A percentile compares a stretch with the other conserved stretches of the same genome.
Evolutionary conservation across 2,329 filamentous ascomycete species (phyloP).

Genomic region (Fusarium anguioides): DNA sequence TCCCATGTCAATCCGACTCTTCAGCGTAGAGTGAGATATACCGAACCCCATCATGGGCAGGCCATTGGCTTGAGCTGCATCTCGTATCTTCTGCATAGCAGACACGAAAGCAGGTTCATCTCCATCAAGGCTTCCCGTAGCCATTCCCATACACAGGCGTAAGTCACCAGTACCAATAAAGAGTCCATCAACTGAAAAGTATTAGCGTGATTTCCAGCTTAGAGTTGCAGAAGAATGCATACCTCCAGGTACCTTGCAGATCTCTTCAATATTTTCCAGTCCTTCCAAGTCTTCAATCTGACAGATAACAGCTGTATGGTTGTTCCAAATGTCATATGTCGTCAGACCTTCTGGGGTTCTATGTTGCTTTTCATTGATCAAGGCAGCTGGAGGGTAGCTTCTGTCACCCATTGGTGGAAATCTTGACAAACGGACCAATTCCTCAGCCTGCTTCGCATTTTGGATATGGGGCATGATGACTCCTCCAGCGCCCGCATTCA

Average conservation of each 20-base stretch:
- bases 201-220: background rate
- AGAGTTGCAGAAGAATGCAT: background rate
- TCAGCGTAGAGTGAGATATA: conserved; percentile 9
- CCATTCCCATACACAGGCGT: background rate
- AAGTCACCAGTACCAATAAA: conserved; percentile 1
- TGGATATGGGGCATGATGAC: conserved; percentile 12
- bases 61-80: background rate
- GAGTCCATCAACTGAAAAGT: background rate
- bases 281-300: conserved; percentile 19
- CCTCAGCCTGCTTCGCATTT: conserved; percentile 16
- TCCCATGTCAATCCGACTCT: conserved; percentile 11
- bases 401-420: conserved; percentile 13
- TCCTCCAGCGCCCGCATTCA: conserved; percentile 12
- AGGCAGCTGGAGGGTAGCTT: conserved; percentile 8
- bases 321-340: conserved; percentile 15
- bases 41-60: conserved; percentile 18
- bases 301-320: conserved; percentile 6
- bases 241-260: conserved; percentile 5
- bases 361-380: background rate
- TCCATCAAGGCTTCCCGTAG: background rate
- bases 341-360: background rate
- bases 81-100: background rate
- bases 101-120: background rate
- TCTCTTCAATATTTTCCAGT: conserved; percentile 18
- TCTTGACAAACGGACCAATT: conserved; percentile 6